Percentiles rank a stretch among this genome's conserved stretches.
phyloP scores from a whole-genome alignment of 2,329 filamentous ascomycete species.

The Hymenoscyphus linearis region DNA sequence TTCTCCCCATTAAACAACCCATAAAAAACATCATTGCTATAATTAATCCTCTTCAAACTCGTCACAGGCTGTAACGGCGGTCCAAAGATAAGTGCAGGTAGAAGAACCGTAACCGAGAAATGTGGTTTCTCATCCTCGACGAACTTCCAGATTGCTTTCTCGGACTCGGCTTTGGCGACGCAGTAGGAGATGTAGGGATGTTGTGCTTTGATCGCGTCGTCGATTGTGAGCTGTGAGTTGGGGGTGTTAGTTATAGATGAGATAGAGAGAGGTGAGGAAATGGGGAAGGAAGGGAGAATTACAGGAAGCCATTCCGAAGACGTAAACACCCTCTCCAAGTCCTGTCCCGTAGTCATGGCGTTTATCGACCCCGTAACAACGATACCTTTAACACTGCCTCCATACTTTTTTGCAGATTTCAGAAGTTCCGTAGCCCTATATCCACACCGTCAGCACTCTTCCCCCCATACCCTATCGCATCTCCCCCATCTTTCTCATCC shows the following conservation, averaged over 20 bases:
- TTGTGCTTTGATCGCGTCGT: conserved; percentile 22
- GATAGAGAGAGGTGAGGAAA: too few species aligned
- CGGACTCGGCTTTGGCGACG: conserved; percentile 28
- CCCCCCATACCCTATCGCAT: too few species aligned
- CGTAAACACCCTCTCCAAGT: conserved; percentile 23
- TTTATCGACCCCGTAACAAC: conserved; percentile 30
- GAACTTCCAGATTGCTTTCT: conserved; percentile 30
- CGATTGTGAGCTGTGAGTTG: conserved; percentile 18
- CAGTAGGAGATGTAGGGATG: conserved; percentile 28
- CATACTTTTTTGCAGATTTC: conserved; percentile 25
- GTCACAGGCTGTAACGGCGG: conserved; percentile 27
- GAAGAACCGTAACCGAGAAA: conserved; percentile 25
- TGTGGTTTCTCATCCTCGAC: conserved; percentile 21
- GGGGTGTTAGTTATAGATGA: conserved; percentile 1
- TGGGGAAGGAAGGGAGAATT: not conserved
- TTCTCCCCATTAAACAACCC: conserved; percentile 27
- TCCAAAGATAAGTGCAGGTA: conserved; percentile 28
- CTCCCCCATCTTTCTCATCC: too few species aligned
- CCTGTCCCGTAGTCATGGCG: conserved; percentile 27
- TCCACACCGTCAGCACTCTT: not conserved
- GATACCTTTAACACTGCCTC: conserved; percentile 29
- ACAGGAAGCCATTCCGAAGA: conserved; percentile 26
- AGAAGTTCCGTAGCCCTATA: conserved; percentile 27
- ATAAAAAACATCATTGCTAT: conserved; percentile 25
- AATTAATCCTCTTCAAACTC: conserved; percentile 25